Percentiles rank a stretch among this genome's conserved stretches.
Evolutionary conservation across 75 land plant species (phyloP).

Genomic region (Sequoia sempervirens): DNA sequence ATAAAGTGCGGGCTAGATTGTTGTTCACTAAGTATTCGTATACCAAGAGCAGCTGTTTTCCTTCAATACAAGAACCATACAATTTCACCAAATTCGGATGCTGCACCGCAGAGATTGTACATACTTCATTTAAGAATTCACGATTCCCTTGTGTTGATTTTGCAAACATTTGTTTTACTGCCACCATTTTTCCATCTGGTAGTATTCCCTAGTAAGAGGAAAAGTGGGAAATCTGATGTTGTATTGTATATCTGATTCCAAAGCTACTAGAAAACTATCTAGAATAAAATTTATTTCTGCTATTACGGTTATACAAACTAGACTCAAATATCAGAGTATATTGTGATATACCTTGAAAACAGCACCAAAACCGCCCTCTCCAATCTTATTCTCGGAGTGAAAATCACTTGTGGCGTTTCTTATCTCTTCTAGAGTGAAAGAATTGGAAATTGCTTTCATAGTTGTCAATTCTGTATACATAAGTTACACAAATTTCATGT

Average conservation of each 20-base stretch:
- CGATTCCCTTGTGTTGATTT: slow-evolving; percentile 11
- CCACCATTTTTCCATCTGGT: slow-evolving; percentile 12
- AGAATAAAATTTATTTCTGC: not conserved
- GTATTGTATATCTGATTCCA: not conserved
- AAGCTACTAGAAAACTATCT: not conserved
- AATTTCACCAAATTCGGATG: slow-evolving; percentile 24
- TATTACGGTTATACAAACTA: not conserved
- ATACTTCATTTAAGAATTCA: slow-evolving; percentile 26
- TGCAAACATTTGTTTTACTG: slow-evolving; percentile 14
- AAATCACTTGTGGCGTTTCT: slow-evolving; percentile 9
- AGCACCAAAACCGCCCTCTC: slow-evolving; percentile 30
- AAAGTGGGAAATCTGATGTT: not conserved
- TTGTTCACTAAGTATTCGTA: slow-evolving; percentile 26
- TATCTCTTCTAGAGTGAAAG: slow-evolving; percentile 2
- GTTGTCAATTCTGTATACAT: not conserved
- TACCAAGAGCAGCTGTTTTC: slow-evolving; percentile 20
- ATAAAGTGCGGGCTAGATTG: slow-evolving; percentile 9
- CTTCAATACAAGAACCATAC: slow-evolving; percentile 17
- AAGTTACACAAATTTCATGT: not conserved
- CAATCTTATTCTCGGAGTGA: slow-evolving; percentile 15
- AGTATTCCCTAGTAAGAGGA: not conserved
- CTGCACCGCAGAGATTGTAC: slow-evolving; percentile 16
- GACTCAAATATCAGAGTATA: not conserved
- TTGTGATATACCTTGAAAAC: slow-evolving; percentile 24
- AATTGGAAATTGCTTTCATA: not conserved